Evolutionary conservation across 805 yeast species (phyloP).

Genomic region (Wickerhamiella brachini): DNA sequence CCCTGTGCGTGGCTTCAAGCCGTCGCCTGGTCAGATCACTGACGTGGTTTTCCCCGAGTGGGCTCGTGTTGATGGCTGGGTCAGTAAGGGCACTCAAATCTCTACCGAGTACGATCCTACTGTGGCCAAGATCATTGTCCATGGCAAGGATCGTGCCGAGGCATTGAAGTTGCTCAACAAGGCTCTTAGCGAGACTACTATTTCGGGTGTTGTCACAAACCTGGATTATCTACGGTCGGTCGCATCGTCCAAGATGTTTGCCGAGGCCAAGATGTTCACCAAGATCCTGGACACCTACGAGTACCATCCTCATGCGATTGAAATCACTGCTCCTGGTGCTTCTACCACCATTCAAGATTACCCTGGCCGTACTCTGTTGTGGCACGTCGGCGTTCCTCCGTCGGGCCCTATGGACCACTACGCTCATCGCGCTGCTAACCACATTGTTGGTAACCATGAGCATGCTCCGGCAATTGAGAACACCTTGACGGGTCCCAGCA

Average conservation of each 20-base stretch:
- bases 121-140: slow-evolving; percentile 89
- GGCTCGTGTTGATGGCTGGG: slow-evolving; percentile 96
- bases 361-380: slow-evolving; percentile 74
- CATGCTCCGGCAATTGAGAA: slow-evolving; percentile 82
- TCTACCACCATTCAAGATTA: slow-evolving; percentile 94
- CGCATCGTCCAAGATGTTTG: slow-evolving; percentile 74
- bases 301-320: slow-evolving; percentile 74
- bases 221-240: slow-evolving; percentile 78
- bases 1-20: slow-evolving; percentile 88
- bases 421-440: slow-evolving; percentile 79
- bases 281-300: slow-evolving; percentile 72
- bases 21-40: slow-evolving; percentile 89
- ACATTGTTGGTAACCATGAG: slow-evolving; percentile 75
- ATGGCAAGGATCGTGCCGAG: slow-evolving; percentile 77
- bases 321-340: slow-evolving; percentile 79
- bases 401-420: slow-evolving; percentile 97
- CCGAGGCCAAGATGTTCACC: slow-evolving; percentile 70
- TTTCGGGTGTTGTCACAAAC: slow-evolving; percentile 81
- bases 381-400: slow-evolving; percentile 95
- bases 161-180: slow-evolving; percentile 62
- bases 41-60: slow-evolving; percentile 75
- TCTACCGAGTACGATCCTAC: slow-evolving; percentile 96
- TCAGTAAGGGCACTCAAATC: slow-evolving; percentile 68
- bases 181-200: slow-evolving; percentile 76
- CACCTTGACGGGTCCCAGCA: slow-evolving; percentile 76